Evolutionary conservation across 1,284 basidiomycete genomes (phyloP), one percentile per base, ranked within the genome.

Genomic region (Wolfiporia cocos): DNA sequence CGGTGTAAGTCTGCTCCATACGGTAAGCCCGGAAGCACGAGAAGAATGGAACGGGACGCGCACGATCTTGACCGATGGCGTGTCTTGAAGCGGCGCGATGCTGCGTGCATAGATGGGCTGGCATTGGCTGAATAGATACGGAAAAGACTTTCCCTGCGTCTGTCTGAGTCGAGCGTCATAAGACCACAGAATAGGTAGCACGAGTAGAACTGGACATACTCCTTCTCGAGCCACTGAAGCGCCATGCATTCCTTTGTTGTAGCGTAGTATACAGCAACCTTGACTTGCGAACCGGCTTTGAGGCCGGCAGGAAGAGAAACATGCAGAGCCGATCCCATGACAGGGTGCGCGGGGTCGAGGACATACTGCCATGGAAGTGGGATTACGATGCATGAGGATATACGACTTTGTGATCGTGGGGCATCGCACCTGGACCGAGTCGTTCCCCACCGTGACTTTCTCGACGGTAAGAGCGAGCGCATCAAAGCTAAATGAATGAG

Each of bases 41-140:
- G 22, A 20, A 26, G 19, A 37, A 20, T 3, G 28, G 26, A 6
- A 30, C n/a, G 34, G 3, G 30, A 4, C 5, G 65, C 76, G 43
- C 54, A 86, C 85, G 39, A 83, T 78, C 61, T 88, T 88, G n/a
- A 79, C 76, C 2, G 81, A 81, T 6, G 84, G 78, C 0, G 76
- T 78, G 74, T 87, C 87, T 75, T 93, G 90, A 37, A 88, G 64
- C 0, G 92, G 92, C 0, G 85, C 75, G 39, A 96, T 64, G 1
- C 85, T 75, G 37, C 92, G 77, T 7, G 86, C 86, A 58, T 93
- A 91, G 54, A 92, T 94, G 15, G 94, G 92, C 62, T 97, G 93
- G 58, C 87, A 92, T 64, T 98, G 93, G 45, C 89, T 93, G 71
- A 96, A 97, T 28, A 97, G 68, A 67, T 89, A 97, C 0, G 92